phyloP scores from a whole-genome alignment of 148 eudicot genomes.

The Dianthus caryophyllus region DNA sequence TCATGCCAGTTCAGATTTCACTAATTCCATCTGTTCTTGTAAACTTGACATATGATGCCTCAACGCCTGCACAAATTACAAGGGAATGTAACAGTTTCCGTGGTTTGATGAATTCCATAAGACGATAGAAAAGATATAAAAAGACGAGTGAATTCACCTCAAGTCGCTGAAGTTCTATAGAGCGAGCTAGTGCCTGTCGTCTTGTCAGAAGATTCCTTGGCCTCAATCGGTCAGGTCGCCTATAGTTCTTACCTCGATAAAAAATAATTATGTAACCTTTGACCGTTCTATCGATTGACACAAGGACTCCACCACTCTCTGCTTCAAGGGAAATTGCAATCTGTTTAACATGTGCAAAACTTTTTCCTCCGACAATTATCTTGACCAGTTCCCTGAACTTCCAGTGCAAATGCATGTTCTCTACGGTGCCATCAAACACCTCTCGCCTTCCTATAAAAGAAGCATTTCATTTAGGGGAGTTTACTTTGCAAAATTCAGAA shows the following conservation, averaged over 20 bases:
- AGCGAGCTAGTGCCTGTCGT: conserved; percentile 91
- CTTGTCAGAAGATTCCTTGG: conserved; percentile 68
- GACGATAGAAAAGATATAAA: conserved; percentile 1
- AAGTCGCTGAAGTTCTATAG: conserved; percentile 87
- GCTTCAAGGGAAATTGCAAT: conserved; percentile 76
- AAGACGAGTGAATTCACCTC: conserved; percentile 43
- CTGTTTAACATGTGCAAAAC: conserved; percentile 65
- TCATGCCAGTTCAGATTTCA: conserved; percentile 68
- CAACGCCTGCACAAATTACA: conserved; percentile 52
- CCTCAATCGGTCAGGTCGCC: conserved; percentile 46
- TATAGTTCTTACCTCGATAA: conserved; percentile 94
- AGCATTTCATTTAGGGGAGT: not conserved
- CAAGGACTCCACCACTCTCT: conserved; percentile 81
- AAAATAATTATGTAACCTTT: conserved; percentile 71
- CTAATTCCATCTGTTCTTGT: conserved; percentile 47
- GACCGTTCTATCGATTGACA: conserved; percentile 65
- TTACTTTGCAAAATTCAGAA: too few relatives aligned
- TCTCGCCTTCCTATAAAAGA: conserved; percentile 61
- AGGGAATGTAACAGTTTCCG: not conserved
- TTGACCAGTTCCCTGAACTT: conserved; percentile 83
- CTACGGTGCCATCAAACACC: conserved; percentile 74
- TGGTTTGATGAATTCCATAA: not conserved
- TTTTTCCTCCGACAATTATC: conserved; percentile 59
- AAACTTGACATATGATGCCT: conserved; percentile 69
- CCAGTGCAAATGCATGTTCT: conserved; percentile 93